Evolutionary conservation across 2,329 filamentous ascomycete species (phyloP).

Genomic region (Alternaria gaisen): DNA sequence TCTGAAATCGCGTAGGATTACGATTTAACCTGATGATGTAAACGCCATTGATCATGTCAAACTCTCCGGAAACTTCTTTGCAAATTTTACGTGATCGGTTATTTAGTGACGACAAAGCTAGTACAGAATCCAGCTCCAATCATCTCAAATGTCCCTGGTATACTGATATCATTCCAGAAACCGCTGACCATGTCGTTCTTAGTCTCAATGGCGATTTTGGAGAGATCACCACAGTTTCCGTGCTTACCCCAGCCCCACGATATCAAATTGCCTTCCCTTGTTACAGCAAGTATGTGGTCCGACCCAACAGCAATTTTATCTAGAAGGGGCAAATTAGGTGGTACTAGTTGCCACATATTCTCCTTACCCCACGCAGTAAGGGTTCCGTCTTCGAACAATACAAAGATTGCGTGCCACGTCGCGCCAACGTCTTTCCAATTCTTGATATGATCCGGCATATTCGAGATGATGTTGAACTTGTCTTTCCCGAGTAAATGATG

Average conservation of each 20-base stretch:
- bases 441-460: conserved; percentile 62
- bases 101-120: conserved; percentile 36
- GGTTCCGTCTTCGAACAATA: conserved; percentile 68
- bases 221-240: conserved; percentile 80
- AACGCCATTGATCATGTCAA: not conserved
- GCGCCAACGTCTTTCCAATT: conserved; percentile 75
- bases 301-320: conserved; percentile 80
- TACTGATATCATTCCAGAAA: conserved; percentile 39
- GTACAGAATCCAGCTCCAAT: conserved; percentile 42
- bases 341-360: conserved; percentile 83
- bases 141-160: conserved; percentile 32
- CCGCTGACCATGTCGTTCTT: conserved; percentile 42
- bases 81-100: not conserved
- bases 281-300: conserved; percentile 84
- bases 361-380: conserved; percentile 82
- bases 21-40: not conserved
- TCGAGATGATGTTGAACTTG: conserved; percentile 72
- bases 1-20: not conserved
- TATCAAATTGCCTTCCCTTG: conserved; percentile 71
- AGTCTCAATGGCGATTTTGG: conserved; percentile 15
- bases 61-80: not conserved
- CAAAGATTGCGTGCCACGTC: conserved; percentile 83
- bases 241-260: conserved; percentile 98
- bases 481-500: conserved; percentile 76
- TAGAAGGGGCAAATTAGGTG: conserved; percentile 66